A percentile compares a stretch with the other conserved stretches of the same genome.
Conservation (phyloP, 768 basidiomycete genomes). For the Brasilioporus rufonigricans region DNA sequence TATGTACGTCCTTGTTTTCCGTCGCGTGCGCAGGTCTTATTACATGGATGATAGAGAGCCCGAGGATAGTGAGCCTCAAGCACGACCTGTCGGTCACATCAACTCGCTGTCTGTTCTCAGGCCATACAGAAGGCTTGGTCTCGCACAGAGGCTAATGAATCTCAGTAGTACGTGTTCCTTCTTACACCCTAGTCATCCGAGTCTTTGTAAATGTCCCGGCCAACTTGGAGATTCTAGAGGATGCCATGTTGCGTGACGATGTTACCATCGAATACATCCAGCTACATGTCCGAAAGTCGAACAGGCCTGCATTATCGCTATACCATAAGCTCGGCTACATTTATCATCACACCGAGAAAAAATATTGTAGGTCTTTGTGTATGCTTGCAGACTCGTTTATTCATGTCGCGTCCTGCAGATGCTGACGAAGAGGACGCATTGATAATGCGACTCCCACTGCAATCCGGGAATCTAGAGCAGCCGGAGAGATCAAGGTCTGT, state of each 20-base stretch:
- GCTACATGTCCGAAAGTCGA: conserved; percentile 30
- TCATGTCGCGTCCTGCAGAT: conserved; percentile 14
- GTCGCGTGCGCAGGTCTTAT: conserved; percentile 2
- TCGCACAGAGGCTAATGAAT: conserved; percentile 28
- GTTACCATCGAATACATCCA: conserved; percentile 20
- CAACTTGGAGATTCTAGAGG: conserved; percentile 16
- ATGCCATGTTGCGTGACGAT: conserved; percentile 23
- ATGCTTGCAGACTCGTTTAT: not conserved
- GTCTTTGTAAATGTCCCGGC: not conserved
- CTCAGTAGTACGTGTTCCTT: conserved; percentile 21
- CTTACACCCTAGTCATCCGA: not conserved
- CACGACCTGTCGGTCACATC: conserved; percentile 22
- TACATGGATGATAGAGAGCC: conserved; percentile 23
- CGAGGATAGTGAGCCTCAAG: conserved; percentile 10
- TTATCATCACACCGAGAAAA: conserved; percentile 8
- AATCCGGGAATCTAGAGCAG: not conserved
- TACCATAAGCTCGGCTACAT: conserved; percentile 28
- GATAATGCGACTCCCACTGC: conserved; percentile 21
- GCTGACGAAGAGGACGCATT: conserved; percentile 26
- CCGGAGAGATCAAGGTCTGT: conserved; percentile 13
- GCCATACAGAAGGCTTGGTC: conserved; percentile 29
- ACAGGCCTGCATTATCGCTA: conserved; percentile 21
- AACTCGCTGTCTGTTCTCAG: conserved; percentile 30
- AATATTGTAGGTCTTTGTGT: conserved; percentile 26
- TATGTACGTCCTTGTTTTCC: conserved; percentile 38